Percentiles rank a stretch among this genome's conserved stretches.
These are phyloP conservation scores for Globisporangium barbulae DNA, from an alignment of 352 stramenopile species.

Conservation along the genomic window DNA sequence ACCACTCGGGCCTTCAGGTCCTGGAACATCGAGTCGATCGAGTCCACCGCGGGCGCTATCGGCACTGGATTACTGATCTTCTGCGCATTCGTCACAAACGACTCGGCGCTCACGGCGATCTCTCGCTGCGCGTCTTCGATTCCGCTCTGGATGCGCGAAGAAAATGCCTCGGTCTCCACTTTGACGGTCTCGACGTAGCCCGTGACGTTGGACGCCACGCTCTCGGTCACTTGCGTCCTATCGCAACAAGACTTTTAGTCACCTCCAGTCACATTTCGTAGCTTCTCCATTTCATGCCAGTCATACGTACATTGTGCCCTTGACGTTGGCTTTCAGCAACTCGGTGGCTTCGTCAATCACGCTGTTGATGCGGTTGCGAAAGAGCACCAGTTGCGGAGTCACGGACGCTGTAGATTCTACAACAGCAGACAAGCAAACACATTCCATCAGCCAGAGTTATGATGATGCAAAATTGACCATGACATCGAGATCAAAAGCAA, in stretches of 20 bases:
- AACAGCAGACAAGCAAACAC: background rate
- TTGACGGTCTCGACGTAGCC: constrained; percentile 58
- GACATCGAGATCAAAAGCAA: background rate
- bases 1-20: constrained; percentile 16
- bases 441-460: background rate
- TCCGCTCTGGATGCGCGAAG: constrained; percentile 42
- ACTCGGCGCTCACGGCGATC: constrained; percentile 20
- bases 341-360: constrained; percentile 45
- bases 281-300: too few relatives aligned
- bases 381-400: constrained; percentile 27
- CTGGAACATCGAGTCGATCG: constrained; percentile 17
- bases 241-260: background rate
- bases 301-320: constrained; percentile 50
- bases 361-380: constrained; percentile 45
- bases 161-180: constrained; percentile 44
- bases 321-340: constrained; percentile 43
- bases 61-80: background rate
- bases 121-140: constrained; percentile 37
- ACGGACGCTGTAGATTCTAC: background rate
- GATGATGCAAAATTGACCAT: background rate
- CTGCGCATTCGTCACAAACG: constrained; percentile 14
- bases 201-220: constrained; percentile 49
- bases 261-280: too few relatives aligned
- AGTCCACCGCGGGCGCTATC: background rate
- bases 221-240: constrained; percentile 55